Conservation (phyloP, 2,329 filamentous ascomycete species). For the Chalaropsis ovoidea region DNA sequence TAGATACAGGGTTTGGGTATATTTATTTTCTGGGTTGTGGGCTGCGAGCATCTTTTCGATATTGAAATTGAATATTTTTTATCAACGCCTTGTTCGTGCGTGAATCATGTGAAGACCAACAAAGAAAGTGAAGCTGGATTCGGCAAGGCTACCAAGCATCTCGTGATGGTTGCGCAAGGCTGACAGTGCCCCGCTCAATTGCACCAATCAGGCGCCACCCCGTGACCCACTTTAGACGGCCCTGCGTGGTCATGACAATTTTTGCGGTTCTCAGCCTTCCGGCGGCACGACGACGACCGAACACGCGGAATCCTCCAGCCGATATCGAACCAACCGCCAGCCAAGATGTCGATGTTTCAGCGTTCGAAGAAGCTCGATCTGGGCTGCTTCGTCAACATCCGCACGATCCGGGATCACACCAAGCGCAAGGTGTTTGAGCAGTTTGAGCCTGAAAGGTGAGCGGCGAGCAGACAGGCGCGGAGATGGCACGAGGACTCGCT, state of each 20-base stretch:
- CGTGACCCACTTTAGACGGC: conserved; percentile 15
- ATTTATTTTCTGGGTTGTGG: conserved; percentile 6
- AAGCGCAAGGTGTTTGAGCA: conserved; percentile 89
- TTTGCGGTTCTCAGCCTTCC: conserved; percentile 3
- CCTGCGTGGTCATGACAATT: background rate
- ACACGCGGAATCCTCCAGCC: background rate
- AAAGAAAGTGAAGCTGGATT: background rate
- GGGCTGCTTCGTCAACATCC: conserved; percentile 75
- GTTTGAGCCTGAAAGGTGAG: conserved; percentile 76
- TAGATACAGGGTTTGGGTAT: conserved; percentile 1
- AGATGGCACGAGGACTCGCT: background rate
- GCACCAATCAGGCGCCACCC: conserved; percentile 4
- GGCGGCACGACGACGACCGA: conserved; percentile 8
- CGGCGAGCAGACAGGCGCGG: background rate
- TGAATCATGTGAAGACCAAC: background rate
- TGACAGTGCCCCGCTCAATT: conserved; percentile 10
- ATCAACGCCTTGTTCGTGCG: background rate
- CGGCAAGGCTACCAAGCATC: background rate
- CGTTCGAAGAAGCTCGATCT: conserved; percentile 82
- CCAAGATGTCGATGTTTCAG: conserved; percentile 66
- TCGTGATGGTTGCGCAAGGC: conserved; percentile 16
- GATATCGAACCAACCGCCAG: conserved; percentile 17
- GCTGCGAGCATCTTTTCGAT: background rate
- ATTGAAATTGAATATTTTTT: background rate
- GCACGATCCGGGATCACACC: conserved; percentile 84